Base-by-base conservation (phyloP, 148 eudicot genomes). In the Vaccinium myrtillus region DNA sequence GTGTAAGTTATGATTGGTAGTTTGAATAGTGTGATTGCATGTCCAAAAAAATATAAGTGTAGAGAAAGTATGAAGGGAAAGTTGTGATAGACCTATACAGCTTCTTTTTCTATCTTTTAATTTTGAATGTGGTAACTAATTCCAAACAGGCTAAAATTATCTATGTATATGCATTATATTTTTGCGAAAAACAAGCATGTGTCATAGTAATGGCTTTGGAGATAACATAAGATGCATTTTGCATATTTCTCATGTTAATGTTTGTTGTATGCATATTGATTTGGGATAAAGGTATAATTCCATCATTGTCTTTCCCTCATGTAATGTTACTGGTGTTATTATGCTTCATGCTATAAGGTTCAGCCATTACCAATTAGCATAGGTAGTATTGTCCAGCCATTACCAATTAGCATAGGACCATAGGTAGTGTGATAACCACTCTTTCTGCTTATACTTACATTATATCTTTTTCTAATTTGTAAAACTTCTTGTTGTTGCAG, bases 401-500 rank as follows among this genome's bases (percentile, higher is more conserved):
- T 23, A 81, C 27, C 1, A 12, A 11, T 43, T 63, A 65, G 14
- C 15, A 23, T 65, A 5, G 30, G 30, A 51, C 8, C n/a, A 59
- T n/a, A 10, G 36, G 36, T 16, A 25, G 59, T 78, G 8, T 25
- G 12, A 19, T 19, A 14, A 69, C n/a, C 59, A 85, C 18, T 55
- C 55, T 25, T 71, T n/a, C 9, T 75, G 43, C 32, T 82, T 15
- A 55, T 63, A 75, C 59, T 84, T 69, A n/a, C 50, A 21, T 58
- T 80, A 73, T 80, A 25, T 55, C 65, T 83, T 49, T 63, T 8
- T 54, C 84, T 71, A 86, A 82, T 23, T 43, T 23, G 87, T 19
- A 25, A 2, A 49, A 27, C 81, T 63, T 73, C 84, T 73, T 18
- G 15, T 78, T 85, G n/a, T 30, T 92, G 92, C 98, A 96, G 99